Percentiles rank a stretch among this genome's conserved stretches.
Evolutionary conservation across 495 filamentous ascomycete genomes (phyloP).

Genomic region (Aspergillus campestris): DNA sequence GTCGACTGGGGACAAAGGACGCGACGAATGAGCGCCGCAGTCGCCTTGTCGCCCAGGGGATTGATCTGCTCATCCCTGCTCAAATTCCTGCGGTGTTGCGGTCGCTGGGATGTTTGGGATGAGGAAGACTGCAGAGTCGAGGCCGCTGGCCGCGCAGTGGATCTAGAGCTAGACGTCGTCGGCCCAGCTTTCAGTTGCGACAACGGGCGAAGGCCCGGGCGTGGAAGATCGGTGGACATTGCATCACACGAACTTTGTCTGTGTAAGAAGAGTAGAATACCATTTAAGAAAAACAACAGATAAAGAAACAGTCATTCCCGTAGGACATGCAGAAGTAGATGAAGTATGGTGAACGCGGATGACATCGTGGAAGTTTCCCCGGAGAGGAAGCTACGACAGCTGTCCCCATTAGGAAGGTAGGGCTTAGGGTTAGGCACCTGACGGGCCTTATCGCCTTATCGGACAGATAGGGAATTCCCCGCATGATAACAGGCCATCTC

Average conservation of each 20-base stretch:
- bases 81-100: constrained; percentile 18
- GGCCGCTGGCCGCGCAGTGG: constrained; percentile 23
- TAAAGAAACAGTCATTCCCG: neutral
- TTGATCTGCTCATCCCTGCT: constrained; percentile 26
- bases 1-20: constrained; percentile 52
- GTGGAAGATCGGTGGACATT: constrained; percentile 33
- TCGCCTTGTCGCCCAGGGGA: constrained; percentile 46
- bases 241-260: constrained; percentile 21
- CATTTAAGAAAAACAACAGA: neutral
- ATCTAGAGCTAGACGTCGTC: constrained; percentile 40
- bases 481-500: no score
- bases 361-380: neutral
- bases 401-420: constrained; percentile 20
- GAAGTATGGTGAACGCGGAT: neutral
- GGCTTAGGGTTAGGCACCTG: constrained; percentile 37
- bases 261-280: constrained; percentile 5
- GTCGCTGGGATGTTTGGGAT: constrained; percentile 25
- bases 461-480: no score
- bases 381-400: constrained; percentile 9
- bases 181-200: constrained; percentile 43
- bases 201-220: constrained; percentile 35
- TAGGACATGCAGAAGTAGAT: neutral
- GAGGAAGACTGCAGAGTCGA: constrained; percentile 18
- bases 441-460: no score
- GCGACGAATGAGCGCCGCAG: constrained; percentile 52